Evolutionary conservation across 306 rosid genomes (phyloP).

Genomic region (Quercus berberidifolia): DNA sequence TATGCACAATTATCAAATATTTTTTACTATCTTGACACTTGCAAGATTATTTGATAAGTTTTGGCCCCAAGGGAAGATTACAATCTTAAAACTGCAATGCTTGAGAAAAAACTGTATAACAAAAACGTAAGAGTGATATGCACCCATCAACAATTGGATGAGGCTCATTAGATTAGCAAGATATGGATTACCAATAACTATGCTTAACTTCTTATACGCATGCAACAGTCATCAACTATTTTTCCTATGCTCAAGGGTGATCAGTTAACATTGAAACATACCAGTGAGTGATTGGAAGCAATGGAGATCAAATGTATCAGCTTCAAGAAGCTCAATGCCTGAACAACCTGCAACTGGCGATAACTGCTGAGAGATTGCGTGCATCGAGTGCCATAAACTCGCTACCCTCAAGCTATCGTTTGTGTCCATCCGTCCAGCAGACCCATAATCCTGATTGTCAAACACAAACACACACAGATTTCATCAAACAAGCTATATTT

Average conservation of each 20-base stretch:
- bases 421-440: constrained; percentile 88
- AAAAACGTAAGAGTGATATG: background rate
- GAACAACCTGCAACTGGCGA: constrained; percentile 74
- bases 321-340: constrained; percentile 90
- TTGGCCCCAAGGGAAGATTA: background rate
- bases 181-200: background rate
- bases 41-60: background rate
- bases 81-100: background rate
- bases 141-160: background rate
- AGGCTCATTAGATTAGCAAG: background rate
- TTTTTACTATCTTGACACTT: background rate
- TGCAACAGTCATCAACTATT: background rate
- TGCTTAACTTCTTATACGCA: background rate
- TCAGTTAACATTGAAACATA: background rate
- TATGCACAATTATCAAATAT: background rate
- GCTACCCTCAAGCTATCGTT: constrained; percentile 94
- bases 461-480: background rate
- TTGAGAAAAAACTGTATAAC: background rate
- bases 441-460: constrained; percentile 65
- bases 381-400: constrained; percentile 97
- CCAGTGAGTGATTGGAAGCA: constrained; percentile 91
- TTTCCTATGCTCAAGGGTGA: background rate
- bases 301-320: constrained; percentile 91
- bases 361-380: constrained; percentile 89
- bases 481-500: background rate